Conservation (phyloP, 106 monocot species). For the Cymbidium sinense region DNA sequence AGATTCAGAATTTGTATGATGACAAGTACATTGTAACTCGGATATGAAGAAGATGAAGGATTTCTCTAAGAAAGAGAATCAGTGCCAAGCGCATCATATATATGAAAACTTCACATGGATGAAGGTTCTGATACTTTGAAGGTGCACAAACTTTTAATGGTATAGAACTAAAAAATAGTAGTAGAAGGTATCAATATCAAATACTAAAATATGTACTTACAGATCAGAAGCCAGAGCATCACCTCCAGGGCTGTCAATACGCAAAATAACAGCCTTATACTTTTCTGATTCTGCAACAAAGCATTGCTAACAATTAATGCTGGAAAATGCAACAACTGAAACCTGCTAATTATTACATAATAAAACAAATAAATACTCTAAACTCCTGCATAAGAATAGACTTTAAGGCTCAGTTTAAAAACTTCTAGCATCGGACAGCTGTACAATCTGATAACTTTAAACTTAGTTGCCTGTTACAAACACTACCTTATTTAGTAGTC, state of each 20-base stretch:
- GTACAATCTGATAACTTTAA: neutral
- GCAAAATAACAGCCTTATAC: conserved; percentile 82
- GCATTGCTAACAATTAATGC: conserved; percentile 8
- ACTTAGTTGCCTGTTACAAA: neutral
- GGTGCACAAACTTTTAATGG: neutral
- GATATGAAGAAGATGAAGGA: neutral
- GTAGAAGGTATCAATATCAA: neutral
- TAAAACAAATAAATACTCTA: conserved; percentile 2
- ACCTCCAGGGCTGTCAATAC: conserved; percentile 98
- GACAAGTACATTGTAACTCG: neutral
- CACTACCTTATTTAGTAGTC: neutral
- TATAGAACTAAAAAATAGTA: neutral
- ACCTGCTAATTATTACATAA: neutral
- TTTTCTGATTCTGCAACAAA: conserved; percentile 60
- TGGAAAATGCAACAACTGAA: neutral
- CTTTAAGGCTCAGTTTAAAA: neutral
- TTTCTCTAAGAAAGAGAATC: neutral
- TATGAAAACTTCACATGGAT: neutral
- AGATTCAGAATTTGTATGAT: neutral
- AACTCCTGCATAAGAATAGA: neutral
- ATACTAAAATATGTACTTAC: conserved; percentile 44
- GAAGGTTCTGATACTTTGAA: neutral
- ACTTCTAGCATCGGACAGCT: neutral
- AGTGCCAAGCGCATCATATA: neutral
- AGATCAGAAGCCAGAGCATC: conserved; percentile 99